Conservation (phyloP, 805 yeast genomes). For the Debaryomyces hansenii region DNA sequence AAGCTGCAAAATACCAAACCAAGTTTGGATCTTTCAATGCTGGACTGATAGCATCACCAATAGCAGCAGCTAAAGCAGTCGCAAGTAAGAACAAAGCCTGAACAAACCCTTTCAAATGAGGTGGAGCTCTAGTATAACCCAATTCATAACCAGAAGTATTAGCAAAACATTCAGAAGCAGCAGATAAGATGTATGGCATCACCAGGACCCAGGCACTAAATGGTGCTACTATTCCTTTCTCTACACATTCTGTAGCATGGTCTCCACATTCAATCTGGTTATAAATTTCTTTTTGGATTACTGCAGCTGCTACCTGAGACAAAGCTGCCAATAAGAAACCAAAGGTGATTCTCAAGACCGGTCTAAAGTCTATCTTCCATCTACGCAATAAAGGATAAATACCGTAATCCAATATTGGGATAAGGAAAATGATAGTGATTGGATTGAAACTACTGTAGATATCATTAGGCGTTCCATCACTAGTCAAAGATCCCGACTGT, state of each 20-base stretch:
- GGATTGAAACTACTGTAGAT: conserved; percentile 56
- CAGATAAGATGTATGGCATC: conserved; percentile 38
- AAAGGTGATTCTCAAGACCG: conserved; percentile 44
- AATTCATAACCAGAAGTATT: conserved; percentile 54
- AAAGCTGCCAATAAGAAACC: conserved; percentile 50
- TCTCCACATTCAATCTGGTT: conserved; percentile 53
- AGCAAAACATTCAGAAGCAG: conserved; percentile 55
- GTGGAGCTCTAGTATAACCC: conserved; percentile 54
- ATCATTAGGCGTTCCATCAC: conserved; percentile 57
- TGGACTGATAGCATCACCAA: conserved; percentile 43
- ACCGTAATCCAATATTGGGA: conserved; percentile 49
- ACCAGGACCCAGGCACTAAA: conserved; percentile 31
- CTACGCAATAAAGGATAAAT: conserved; percentile 50
- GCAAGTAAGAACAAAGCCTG: conserved; percentile 46
- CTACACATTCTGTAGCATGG: conserved; percentile 40
- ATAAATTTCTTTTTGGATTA: conserved; percentile 50
- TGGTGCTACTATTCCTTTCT: conserved; percentile 18
- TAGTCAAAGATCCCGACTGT: conserved; percentile 55
- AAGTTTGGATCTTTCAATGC: conserved; percentile 43
- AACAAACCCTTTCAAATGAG: conserved; percentile 51
- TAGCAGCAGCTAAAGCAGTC: conserved; percentile 49
- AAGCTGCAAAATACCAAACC: conserved; percentile 41
- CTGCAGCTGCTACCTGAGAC: conserved; percentile 51
- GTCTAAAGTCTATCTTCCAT: conserved; percentile 39
- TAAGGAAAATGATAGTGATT: conserved; percentile 49